phyloP scores from a whole-genome alignment of 805 yeast species.

The Blastobotrys muscicola region DNA sequence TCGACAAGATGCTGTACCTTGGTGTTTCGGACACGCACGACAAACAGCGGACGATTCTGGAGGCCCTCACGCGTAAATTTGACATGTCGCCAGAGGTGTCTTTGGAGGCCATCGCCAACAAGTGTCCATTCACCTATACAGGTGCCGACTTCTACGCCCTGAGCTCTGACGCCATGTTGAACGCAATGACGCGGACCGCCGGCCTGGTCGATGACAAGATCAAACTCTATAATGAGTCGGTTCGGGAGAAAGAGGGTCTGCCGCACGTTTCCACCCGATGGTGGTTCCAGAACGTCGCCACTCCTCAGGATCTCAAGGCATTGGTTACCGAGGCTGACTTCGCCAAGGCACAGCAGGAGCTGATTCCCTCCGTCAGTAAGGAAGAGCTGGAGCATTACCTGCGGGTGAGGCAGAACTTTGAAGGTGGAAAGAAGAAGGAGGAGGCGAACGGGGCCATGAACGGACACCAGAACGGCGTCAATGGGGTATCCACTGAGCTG shows the following conservation, averaged over 20 bases:
- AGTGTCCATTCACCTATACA: constrained; percentile 83
- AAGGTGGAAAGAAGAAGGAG: constrained; percentile 48
- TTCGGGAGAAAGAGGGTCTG: constrained; percentile 10
- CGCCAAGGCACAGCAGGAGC: constrained; percentile 57
- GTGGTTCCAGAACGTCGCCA: constrained; percentile 85
- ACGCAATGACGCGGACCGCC: constrained; percentile 91
- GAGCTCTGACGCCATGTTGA: constrained; percentile 91
- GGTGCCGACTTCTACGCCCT: constrained; percentile 98
- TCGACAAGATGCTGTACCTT: constrained; percentile 87
- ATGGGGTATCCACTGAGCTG: background rate
- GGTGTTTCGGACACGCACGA: constrained; percentile 90
- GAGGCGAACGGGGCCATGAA: constrained; percentile 4
- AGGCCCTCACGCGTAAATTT: constrained; percentile 77
- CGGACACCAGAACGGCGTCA: no score
- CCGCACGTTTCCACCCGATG: constrained; percentile 53
- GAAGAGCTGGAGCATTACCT: constrained; percentile 81
- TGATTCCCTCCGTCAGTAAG: constrained; percentile 78
- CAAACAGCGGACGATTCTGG: constrained; percentile 75
- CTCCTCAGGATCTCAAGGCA: constrained; percentile 56
- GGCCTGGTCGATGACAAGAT: constrained; percentile 61
- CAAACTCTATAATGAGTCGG: constrained; percentile 35
- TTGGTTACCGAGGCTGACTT: constrained; percentile 66
- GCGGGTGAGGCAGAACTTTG: constrained; percentile 71
- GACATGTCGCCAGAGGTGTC: constrained; percentile 51
- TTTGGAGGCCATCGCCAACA: constrained; percentile 47